These are phyloP conservation scores for Daedaleopsis sinensis DNA, from an alignment of 768 basidiomycete species.

Conservation along the genomic window DNA sequence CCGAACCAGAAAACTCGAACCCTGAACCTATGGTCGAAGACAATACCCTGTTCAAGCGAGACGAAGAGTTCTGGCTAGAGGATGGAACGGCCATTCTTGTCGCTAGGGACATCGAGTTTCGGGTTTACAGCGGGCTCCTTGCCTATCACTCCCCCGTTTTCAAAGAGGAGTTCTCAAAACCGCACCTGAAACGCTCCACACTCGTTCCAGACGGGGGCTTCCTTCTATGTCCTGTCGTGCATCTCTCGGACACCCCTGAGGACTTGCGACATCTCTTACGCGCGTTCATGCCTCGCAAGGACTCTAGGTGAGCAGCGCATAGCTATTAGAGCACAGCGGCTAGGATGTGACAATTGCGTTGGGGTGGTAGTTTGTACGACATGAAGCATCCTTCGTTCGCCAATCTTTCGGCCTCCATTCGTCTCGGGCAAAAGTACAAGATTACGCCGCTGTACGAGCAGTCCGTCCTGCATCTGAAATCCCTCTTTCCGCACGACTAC, in stretches of 20 bases:
- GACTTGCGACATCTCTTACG: conserved; percentile 3
- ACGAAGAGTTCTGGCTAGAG: conserved; percentile 10
- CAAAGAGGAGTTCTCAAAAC: background rate
- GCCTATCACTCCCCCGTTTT: background rate
- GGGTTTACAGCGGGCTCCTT: conserved; percentile 16
- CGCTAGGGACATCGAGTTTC: conserved; percentile 9
- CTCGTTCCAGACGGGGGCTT: background rate
- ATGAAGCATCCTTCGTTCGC: background rate
- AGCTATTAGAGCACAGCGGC: no score
- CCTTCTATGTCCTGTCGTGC: background rate
- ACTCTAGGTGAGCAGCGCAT: no score
- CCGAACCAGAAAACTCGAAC: no score
- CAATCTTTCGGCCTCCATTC: background rate
- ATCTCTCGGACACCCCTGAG: background rate
- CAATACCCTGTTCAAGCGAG: background rate
- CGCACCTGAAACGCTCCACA: background rate
- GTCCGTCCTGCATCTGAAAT: background rate
- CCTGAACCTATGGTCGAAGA: no score
- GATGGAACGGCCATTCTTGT: conserved; percentile 19
- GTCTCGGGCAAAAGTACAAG: background rate
- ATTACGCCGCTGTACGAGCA: background rate
- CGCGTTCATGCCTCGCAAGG: background rate
- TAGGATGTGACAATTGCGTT: no score
- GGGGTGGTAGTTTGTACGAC: no score
- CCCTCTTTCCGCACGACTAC: background rate